Conservation (phyloP, 345 rosid species). For the Citrus glauca region DNA sequence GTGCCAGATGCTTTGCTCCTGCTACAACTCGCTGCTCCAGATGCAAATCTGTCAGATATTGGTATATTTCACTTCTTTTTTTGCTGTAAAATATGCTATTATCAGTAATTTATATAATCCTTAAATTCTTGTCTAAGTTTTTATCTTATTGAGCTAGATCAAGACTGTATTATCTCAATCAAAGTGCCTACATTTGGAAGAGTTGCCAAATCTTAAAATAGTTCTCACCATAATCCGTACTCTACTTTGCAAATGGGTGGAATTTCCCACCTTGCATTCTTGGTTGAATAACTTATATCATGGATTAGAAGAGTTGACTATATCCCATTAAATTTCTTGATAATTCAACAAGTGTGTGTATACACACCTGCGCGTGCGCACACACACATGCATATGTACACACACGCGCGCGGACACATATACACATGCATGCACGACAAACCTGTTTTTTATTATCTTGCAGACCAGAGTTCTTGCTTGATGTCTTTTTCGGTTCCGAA, state of each 20-base stretch:
- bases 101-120: neutral
- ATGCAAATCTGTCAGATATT: slow-evolving; percentile 84
- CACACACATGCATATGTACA: no score
- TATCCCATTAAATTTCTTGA: neutral
- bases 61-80: slow-evolving; percentile 39
- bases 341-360: no score
- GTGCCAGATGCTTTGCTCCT: slow-evolving; percentile 70
- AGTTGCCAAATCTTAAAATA: neutral
- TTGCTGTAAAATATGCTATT: neutral
- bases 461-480: neutral
- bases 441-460: neutral
- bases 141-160: neutral
- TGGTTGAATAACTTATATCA: neutral
- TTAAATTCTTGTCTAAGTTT: neutral
- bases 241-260: neutral
- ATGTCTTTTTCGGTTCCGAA: neutral
- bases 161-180: neutral
- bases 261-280: neutral
- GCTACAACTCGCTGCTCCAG: slow-evolving; percentile 84
- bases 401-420: no score
- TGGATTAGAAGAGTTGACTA: neutral
- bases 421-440: no score
- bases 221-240: neutral
- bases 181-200: neutral
- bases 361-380: no score